phyloP scores from a whole-genome alignment of 23 red algal genomes.

The Gracilaria domingensis region DNA sequence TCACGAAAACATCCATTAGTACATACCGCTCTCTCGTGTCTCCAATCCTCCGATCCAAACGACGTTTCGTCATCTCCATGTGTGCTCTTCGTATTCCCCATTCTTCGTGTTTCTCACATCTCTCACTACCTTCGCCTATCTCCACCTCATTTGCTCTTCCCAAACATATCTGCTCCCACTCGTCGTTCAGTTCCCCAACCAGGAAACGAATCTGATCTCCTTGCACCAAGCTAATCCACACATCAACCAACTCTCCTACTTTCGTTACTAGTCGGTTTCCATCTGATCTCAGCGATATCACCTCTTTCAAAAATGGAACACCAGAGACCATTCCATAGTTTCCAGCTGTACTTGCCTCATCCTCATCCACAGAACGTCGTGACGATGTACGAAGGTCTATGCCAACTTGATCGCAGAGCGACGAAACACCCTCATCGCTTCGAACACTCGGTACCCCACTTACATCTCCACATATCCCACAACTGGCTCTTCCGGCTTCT shows the following conservation, averaged over 20 bases:
- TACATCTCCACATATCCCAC: no score
- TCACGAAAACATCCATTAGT: neutral
- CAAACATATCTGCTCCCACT: slow-evolving; percentile 4
- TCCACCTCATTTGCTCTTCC: neutral
- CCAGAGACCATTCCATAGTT: neutral
- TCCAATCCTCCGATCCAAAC: neutral
- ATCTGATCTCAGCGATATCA: neutral
- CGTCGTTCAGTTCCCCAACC: neutral
- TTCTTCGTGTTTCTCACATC: neutral
- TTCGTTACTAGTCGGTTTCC: slow-evolving; percentile 13
- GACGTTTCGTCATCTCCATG: neutral
- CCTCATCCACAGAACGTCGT: neutral
- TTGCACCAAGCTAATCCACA: slow-evolving; percentile 22
- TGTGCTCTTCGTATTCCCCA: neutral
- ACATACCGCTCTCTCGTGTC: neutral
- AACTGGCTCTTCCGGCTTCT: no score
- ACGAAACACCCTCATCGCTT: no score
- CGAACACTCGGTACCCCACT: no score
- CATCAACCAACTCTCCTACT: slow-evolving; percentile 22
- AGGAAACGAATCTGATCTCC: slow-evolving; percentile 20
- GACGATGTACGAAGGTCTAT: no score
- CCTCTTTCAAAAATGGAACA: neutral
- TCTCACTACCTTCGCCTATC: neutral
- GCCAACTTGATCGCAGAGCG: no score
- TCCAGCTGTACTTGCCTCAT: neutral